Conservation (phyloP, 2,329 filamentous ascomycete species). For the Colletotrichum sp. region DNA sequence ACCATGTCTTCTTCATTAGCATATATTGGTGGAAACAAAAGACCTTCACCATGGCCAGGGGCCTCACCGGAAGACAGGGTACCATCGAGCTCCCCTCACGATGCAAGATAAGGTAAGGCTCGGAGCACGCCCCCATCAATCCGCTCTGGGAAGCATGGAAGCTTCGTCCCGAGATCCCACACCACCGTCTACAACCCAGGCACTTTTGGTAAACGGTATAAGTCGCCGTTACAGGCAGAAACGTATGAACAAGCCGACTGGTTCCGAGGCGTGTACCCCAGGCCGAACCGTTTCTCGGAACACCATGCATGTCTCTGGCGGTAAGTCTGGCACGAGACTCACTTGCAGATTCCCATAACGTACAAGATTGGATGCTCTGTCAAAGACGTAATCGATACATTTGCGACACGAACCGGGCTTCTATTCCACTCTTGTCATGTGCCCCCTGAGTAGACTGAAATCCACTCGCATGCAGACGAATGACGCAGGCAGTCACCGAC, state of each 20-base stretch:
- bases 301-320: not conserved
- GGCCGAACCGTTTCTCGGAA: not conserved
- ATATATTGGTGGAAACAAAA: slow-evolving; percentile 3
- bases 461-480: not conserved
- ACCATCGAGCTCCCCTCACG: not conserved
- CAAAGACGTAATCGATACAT: not conserved
- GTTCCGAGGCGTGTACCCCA: not conserved
- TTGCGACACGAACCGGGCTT: not conserved
- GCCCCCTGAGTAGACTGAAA: not conserved
- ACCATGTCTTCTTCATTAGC: not conserved
- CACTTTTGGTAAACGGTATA: not conserved
- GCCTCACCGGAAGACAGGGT: not conserved
- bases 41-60: not conserved
- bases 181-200: not conserved
- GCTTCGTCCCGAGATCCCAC: slow-evolving; percentile 12
- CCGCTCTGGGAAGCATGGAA: slow-evolving; percentile 19
- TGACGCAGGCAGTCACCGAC: not conserved
- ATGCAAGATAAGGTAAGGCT: slow-evolving; percentile 11
- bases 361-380: not conserved
- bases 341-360: not conserved
- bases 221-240: not conserved
- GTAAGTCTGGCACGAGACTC: not conserved
- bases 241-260: not conserved
- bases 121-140: not conserved
- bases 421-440: not conserved